Evolutionary conservation across 1,139 yeast species (phyloP), one percentile per base, ranked within the genome.

Genomic region (Candida sp.): DNA sequence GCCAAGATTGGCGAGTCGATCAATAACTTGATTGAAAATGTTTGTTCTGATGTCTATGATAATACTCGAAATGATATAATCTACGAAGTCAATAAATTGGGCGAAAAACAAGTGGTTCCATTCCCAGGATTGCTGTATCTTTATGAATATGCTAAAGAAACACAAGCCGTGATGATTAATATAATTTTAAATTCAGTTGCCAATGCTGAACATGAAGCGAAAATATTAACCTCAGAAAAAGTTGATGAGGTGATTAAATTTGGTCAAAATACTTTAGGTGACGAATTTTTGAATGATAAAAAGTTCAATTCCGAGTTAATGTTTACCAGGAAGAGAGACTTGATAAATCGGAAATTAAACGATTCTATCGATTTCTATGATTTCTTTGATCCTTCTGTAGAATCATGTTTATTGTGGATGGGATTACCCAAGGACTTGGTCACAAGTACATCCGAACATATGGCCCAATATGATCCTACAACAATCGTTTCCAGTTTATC

Each of bases 251-350:
- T 93, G 47, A 81, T 81, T 45, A 56, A 63, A n/a, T 55, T 84
- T 33, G 98, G 96, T 1, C 76, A 77, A 46, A 70, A 61, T 3
- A 67, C 73, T 5, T 60, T 84, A 49, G 82, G 84, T 4, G 81
- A 79, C 33, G 86, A 82, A 33, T 79, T 76, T 47, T 68, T 82
- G 66, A 75, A 68, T 40, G 83, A 82, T 48, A 84, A 85, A 49
- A 77, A 77, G 8, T 91, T 93, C 66, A 81, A 87, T 45, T 79
- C 87, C 12, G 85, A 82, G 22, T 75, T 86, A 40, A 93, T 93
- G 99, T 93, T 90, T 54, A 79, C 89, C 3, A 81, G 91, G 53
- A 75, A 76, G 45, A 78, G 77, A 38, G 97, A 93, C 55, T 63
- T 77, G 5, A 66, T 83, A 35, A 76, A 81, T 34, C 81, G 84